A percentile compares a stretch with the other conserved stretches of the same genome.
These are phyloP conservation scores for Quercus rubra DNA, from an alignment of 306 rosid genomes.

Conservation along the genomic window DNA sequence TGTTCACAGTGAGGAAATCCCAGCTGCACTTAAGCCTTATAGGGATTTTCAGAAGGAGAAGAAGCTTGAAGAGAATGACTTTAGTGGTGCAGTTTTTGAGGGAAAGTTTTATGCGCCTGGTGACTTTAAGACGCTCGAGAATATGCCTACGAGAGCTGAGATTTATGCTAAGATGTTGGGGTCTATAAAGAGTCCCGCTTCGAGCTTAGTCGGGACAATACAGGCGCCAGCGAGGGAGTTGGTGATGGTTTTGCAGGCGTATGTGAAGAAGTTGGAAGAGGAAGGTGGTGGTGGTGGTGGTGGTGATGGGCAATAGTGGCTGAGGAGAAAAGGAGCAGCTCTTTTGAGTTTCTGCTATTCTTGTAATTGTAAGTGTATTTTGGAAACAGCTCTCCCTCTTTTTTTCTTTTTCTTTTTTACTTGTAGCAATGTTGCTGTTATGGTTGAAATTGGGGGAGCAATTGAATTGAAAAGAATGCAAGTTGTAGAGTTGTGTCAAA, in stretches of 20 bases:
- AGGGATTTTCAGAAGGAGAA: slow-evolving; percentile 82
- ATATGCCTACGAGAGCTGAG: slow-evolving; percentile 77
- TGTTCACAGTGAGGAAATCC: slow-evolving; percentile 90
- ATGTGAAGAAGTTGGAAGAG: slow-evolving; percentile 68
- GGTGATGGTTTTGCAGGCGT: slow-evolving; percentile 70
- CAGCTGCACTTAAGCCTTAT: slow-evolving; percentile 76
- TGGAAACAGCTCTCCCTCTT: background rate
- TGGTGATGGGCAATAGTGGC: slow-evolving; percentile 34
- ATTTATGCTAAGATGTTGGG: slow-evolving; percentile 75
- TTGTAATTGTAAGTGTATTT: slow-evolving; percentile 20
- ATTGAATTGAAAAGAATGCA: background rate
- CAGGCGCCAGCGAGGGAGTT: slow-evolving; percentile 89
- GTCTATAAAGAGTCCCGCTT: slow-evolving; percentile 60
- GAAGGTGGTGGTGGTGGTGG: slow-evolving; percentile 40
- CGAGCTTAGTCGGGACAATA: slow-evolving; percentile 63
- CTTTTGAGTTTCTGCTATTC: background rate
- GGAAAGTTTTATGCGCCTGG: slow-evolving; percentile 81
- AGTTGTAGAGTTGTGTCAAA: background rate
- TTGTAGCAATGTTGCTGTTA: background rate
- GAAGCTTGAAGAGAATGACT: slow-evolving; percentile 80
- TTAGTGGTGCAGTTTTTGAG: slow-evolving; percentile 87
- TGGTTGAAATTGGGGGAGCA: background rate
- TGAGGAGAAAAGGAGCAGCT: background rate
- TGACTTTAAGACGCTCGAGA: slow-evolving; percentile 62
- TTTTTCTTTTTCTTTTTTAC: background rate